Percentiles rank a stretch among this genome's conserved stretches.
phyloP scores from a whole-genome alignment of 2,329 filamentous ascomycete genomes.

The Trichophyton equinum region DNA sequence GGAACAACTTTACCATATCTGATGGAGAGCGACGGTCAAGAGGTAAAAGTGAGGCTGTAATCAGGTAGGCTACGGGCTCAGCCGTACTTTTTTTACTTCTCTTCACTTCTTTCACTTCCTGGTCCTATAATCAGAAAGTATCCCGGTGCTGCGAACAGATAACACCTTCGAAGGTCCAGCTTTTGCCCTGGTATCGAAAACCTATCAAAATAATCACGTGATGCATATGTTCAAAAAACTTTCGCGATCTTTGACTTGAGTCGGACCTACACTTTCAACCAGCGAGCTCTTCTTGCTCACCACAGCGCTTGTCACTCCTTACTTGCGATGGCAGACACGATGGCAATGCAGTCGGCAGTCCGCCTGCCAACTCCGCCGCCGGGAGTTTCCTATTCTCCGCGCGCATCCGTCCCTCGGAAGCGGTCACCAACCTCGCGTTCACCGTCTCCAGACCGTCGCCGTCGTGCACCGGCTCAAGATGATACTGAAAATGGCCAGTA shows the following conservation, averaged over 20 bases:
- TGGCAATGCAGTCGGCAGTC: conserved; percentile 44
- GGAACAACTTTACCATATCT: conserved; percentile 15
- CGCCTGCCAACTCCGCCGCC: conserved; percentile 46
- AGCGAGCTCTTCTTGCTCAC: neutral
- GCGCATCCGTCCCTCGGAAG: conserved; percentile 41
- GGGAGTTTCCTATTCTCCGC: conserved; percentile 36
- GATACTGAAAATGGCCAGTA: conserved; percentile 30
- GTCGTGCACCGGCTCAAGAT: conserved; percentile 36
- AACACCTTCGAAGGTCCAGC: neutral
- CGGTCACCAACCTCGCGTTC: conserved; percentile 45
- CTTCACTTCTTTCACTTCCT: neutral
- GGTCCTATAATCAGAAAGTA: neutral
- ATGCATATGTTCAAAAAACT: neutral
- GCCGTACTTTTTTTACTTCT: neutral
- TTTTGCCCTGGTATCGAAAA: neutral
- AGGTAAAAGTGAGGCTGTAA: neutral
- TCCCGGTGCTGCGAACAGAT: neutral
- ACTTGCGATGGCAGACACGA: conserved; percentile 30
- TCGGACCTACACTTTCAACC: neutral
- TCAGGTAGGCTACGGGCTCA: neutral
- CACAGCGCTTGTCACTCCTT: neutral
- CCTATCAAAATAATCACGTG: neutral
- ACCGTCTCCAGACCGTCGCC: conserved; percentile 40
- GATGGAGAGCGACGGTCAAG: neutral
- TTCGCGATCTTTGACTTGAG: neutral